Evolutionary conservation across 1,284 basidiomycete genomes (phyloP).

Genomic region (Fistulinella cinereoalba): DNA sequence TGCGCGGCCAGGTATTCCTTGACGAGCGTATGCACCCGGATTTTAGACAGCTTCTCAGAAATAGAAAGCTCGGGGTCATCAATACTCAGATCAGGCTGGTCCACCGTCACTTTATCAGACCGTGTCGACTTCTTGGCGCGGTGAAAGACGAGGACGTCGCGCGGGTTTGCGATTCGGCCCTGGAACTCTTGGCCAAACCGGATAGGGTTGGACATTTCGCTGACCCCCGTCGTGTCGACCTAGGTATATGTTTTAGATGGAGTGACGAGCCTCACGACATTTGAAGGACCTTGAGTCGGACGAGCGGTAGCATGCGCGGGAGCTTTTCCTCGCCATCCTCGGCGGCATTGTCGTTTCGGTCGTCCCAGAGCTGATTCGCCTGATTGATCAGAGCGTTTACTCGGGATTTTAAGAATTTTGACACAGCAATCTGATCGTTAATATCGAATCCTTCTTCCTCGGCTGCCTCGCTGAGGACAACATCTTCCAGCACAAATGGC

Average conservation of each 20-base stretch:
- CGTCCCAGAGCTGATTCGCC: constrained; percentile 78
- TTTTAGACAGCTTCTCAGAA: constrained; percentile 65
- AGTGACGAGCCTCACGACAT: neutral
- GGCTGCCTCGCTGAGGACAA: constrained; percentile 72
- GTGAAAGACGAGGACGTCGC: constrained; percentile 90
- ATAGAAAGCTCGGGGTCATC: constrained; percentile 66
- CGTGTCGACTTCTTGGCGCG: constrained; percentile 63
- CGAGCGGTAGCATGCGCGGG: constrained; percentile 79
- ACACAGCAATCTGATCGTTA: constrained; percentile 76
- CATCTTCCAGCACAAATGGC: constrained; percentile 91
- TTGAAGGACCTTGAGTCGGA: constrained; percentile 73
- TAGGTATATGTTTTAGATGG: constrained; percentile 24
- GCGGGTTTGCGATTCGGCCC: constrained; percentile 89
- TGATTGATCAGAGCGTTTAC: constrained; percentile 74
- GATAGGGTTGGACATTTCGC: constrained; percentile 91
- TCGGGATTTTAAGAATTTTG: constrained; percentile 73
- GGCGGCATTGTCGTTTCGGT: constrained; percentile 63
- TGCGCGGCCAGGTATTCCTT: constrained; percentile 87
- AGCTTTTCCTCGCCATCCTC: constrained; percentile 69
- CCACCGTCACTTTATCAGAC: constrained; percentile 53
- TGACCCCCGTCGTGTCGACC: constrained; percentile 89
- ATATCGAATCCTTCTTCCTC: constrained; percentile 76
- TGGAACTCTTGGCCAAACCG: constrained; percentile 96
- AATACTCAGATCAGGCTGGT: constrained; percentile 71
- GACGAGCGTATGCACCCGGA: constrained; percentile 78